Evolutionary conservation across 805 yeast species (phyloP).

Genomic region (Ogataea minuta): DNA sequence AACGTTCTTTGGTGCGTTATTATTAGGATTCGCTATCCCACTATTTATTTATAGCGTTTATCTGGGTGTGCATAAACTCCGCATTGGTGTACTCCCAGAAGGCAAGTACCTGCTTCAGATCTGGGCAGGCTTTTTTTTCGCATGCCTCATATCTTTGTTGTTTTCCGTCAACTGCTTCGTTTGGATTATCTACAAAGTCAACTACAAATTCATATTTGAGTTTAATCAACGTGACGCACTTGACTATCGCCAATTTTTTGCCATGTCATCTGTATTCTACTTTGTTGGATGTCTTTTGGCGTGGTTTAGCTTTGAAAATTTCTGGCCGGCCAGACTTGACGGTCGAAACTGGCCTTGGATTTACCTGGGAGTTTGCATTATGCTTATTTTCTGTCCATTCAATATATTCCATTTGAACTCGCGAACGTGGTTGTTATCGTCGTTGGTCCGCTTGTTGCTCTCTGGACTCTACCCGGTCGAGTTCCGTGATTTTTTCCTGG

Average conservation of each 20-base stretch:
- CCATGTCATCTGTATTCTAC: conserved; percentile 60
- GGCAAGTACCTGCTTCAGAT: conserved; percentile 69
- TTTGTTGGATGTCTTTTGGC: conserved; percentile 57
- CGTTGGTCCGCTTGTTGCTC: conserved; percentile 66
- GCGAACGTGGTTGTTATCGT: conserved; percentile 73
- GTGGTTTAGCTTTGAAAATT: conserved; percentile 74
- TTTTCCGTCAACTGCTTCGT: conserved; percentile 68
- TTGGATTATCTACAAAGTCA: conserved; percentile 75
- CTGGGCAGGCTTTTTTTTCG: conserved; percentile 87
- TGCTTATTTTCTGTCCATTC: conserved; percentile 60
- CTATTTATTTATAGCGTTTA: conserved; percentile 60
- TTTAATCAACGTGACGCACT: conserved; percentile 67
- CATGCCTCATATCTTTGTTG: conserved; percentile 56
- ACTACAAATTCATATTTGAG: conserved; percentile 90
- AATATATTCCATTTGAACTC: conserved; percentile 55
- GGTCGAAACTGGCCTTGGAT: conserved; percentile 81
- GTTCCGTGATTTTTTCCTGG: conserved; percentile 88
- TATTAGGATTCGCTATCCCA: conserved; percentile 70
- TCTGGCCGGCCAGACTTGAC: conserved; percentile 58
- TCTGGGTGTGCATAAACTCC: conserved; percentile 37
- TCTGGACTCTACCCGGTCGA: conserved; percentile 95
- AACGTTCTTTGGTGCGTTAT: conserved; percentile 62
- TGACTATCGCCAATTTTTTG: conserved; percentile 62
- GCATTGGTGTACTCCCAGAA: conserved; percentile 45
- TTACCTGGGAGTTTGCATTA: conserved; percentile 53